phyloP scores from a whole-genome alignment of 2,329 filamentous ascomycete genomes.

The Botrytis porri region DNA sequence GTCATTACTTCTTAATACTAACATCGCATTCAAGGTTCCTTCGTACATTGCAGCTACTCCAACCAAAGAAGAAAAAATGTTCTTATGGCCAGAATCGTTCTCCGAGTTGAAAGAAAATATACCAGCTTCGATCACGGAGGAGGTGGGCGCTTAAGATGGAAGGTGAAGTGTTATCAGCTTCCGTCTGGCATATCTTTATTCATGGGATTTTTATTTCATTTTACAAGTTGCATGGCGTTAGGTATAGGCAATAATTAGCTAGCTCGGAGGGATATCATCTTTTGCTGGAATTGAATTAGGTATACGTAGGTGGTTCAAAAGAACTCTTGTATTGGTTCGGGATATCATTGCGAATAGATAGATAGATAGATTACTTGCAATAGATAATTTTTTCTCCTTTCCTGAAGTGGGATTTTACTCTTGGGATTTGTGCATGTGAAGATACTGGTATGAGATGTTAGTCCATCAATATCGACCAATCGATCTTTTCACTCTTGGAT shows the following conservation, averaged over 20 bases:
- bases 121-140: not conserved
- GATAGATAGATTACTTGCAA: not conserved
- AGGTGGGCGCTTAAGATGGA: not conserved
- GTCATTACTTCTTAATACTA: not conserved
- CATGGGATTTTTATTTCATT: not conserved
- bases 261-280: not conserved
- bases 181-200: not conserved
- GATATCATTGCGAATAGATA: not conserved
- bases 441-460: not conserved
- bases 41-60: conserved; percentile 51
- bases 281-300: not conserved
- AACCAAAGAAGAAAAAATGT: conserved; percentile 57
- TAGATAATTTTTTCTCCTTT: not conserved
- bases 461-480: no score
- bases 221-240: conserved; percentile 4
- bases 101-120: conserved; percentile 37
- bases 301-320: not conserved
- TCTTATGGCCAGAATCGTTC: conserved; percentile 60
- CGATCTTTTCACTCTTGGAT: no score
- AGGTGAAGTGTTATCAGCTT: not conserved
- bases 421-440: not conserved
- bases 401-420: accelerated
- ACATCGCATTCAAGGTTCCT: conserved; percentile 39
- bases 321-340: not conserved
- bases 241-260: not conserved